Evolutionary conservation across 2,329 filamentous ascomycete genomes (phyloP).

Genomic region (Claviceps sorghi): DNA sequence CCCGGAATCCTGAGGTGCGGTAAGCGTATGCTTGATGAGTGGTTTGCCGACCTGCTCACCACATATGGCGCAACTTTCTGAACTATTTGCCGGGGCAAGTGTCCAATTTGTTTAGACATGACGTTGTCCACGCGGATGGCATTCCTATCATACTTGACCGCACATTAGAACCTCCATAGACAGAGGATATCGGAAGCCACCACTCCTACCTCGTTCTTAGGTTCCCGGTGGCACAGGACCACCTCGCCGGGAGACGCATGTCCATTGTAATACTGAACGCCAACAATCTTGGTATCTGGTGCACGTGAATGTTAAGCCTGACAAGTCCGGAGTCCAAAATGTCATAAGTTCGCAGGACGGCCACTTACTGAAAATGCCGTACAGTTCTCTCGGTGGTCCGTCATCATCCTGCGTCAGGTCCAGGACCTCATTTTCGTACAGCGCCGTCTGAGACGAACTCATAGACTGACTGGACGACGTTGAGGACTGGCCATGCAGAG

Average conservation of each 20-base stretch:
- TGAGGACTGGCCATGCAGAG: slow-evolving; percentile 3
- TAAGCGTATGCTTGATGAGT: neutral
- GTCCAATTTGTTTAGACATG: slow-evolving; percentile 59
- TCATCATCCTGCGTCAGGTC: slow-evolving; percentile 31
- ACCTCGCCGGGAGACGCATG: slow-evolving; percentile 47
- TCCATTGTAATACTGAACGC: slow-evolving; percentile 46
- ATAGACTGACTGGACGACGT: slow-evolving; percentile 3
- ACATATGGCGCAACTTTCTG: slow-evolving; percentile 62
- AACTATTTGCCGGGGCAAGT: slow-evolving; percentile 53
- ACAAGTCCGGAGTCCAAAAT: neutral
- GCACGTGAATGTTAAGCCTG: neutral
- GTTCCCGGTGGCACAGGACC: slow-evolving; percentile 50
- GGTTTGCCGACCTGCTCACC: slow-evolving; percentile 23
- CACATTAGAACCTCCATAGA: neutral
- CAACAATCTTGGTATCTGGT: slow-evolving; percentile 34
- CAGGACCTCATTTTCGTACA: slow-evolving; percentile 23
- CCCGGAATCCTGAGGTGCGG: slow-evolving; percentile 31
- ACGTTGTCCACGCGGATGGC: slow-evolving; percentile 71
- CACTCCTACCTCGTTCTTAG: slow-evolving; percentile 38
- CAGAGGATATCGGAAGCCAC: neutral
- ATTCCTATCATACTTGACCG: slow-evolving; percentile 49
- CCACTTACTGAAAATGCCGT: slow-evolving; percentile 29
- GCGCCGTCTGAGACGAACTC: slow-evolving; percentile 1
- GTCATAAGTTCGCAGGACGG: neutral
- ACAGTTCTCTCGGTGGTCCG: slow-evolving; percentile 27